Percentiles rank a stretch among this genome's conserved stretches.
Evolutionary conservation across 495 filamentous ascomycete species (phyloP).

Genomic region (Astrocystis sublimbata): DNA sequence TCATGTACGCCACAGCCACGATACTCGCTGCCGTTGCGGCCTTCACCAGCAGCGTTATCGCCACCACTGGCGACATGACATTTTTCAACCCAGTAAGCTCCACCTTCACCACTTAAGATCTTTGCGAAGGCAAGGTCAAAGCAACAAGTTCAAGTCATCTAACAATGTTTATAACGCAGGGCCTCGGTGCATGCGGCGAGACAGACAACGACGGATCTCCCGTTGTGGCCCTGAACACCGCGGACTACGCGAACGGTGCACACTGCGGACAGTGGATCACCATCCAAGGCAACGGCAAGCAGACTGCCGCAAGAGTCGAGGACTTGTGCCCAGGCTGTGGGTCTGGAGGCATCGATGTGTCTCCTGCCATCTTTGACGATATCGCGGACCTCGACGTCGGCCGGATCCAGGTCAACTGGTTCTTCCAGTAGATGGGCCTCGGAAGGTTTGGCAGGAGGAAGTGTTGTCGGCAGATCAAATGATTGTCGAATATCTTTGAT

Average conservation of each 20-base stretch:
- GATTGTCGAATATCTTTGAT: neutral
- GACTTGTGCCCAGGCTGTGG: conserved; percentile 17
- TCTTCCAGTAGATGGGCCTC: conserved; percentile 15
- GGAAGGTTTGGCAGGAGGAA: neutral
- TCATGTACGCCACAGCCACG: conserved; percentile 6
- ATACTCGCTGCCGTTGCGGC: conserved; percentile 9
- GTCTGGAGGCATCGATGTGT: conserved; percentile 3
- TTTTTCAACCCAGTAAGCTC: conserved; percentile 9
- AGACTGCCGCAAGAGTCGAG: conserved; percentile 12
- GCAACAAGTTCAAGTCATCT: too few species aligned
- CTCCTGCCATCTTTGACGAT: conserved; percentile 17
- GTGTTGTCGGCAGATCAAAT: too few species aligned
- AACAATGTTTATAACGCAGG: neutral
- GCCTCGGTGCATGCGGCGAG: conserved; percentile 10
- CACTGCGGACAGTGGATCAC: conserved; percentile 17
- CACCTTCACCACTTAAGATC: too few species aligned
- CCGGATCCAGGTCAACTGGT: conserved; percentile 12
- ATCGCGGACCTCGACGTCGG: conserved; percentile 6
- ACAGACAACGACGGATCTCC: conserved; percentile 4
- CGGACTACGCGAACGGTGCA: conserved; percentile 12
- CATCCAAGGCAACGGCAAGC: conserved; percentile 4
- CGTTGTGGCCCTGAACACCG: conserved; percentile 11
- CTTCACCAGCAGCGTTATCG: neutral
- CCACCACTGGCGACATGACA: conserved; percentile 7
- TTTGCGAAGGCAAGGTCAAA: too few species aligned